A percentile compares a stretch with the other conserved stretches of the same genome.
phyloP scores from a whole-genome alignment of 2,329 filamentous ascomycete genomes.

The Hawksworthiomyces lignivorus region DNA sequence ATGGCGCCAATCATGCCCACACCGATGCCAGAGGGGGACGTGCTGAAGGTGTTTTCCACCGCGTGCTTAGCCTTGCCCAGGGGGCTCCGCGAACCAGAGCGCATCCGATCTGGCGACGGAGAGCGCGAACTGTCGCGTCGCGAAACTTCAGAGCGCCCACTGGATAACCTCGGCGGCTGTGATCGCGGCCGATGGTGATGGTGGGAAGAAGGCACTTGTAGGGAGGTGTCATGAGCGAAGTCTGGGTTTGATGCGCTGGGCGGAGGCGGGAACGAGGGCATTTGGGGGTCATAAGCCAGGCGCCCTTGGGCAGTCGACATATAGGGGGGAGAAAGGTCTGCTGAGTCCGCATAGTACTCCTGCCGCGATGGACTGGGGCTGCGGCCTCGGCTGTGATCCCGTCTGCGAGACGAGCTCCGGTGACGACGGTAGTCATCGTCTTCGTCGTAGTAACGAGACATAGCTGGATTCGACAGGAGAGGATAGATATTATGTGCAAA shows the following conservation, averaged over 20 bases:
- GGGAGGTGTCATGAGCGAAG: constrained; percentile 11
- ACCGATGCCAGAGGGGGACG: constrained; percentile 40
- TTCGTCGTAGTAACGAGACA: constrained; percentile 26
- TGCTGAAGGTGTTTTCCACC: constrained; percentile 40
- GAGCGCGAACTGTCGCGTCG: constrained; percentile 8
- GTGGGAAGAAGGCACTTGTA: constrained; percentile 19
- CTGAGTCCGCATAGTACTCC: not conserved
- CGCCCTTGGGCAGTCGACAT: constrained; percentile 1
- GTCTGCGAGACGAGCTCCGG: constrained; percentile 11
- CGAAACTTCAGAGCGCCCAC: constrained; percentile 2
- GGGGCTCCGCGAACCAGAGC: constrained; percentile 22
- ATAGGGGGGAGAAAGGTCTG: constrained; percentile 5
- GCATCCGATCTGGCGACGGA: constrained; percentile 7
- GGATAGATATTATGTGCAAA: too few relatives aligned
- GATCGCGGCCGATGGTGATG: constrained; percentile 22
- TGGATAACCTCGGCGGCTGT: constrained; percentile 15
- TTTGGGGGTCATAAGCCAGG: constrained; percentile 35
- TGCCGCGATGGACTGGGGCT: not conserved
- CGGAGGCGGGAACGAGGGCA: constrained; percentile 13
- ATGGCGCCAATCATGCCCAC: constrained; percentile 46
- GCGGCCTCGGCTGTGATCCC: constrained; percentile 2
- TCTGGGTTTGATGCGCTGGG: constrained; percentile 11
- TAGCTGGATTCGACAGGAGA: too few relatives aligned
- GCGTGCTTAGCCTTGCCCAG: constrained; percentile 32
- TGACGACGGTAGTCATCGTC: constrained; percentile 22